Evolutionary conservation across 139 green algal genomes (phyloP), one percentile per base, ranked within the genome.

Genomic region (Asterochloris sp.): DNA sequence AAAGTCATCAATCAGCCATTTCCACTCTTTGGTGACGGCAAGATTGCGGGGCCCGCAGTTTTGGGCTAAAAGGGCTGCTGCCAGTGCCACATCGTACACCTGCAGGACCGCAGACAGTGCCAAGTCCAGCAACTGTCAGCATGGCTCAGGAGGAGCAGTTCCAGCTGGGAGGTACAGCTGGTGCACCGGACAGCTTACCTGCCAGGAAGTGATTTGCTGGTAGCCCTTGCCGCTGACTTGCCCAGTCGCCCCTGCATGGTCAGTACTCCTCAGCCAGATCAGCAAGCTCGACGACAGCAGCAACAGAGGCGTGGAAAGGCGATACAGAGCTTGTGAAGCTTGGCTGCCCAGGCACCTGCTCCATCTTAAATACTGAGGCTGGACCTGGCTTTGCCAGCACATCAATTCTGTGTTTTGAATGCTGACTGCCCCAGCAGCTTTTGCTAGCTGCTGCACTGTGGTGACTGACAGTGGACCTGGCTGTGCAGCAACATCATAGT

Each of bases 1-100:
- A 80, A 90, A 89, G 66, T 76, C 80, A 16, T 61, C n/a, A 63
- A 92, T 78, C 78, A 92, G 86, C 89, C 89, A 92, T 19, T 73
- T 62, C 89, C 89, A 92, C 24, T 84, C 71, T 16, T 74, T 86
- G 6, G 73, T 75, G 29, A 91, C 79, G 0, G 61, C 73, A n/a
- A 92, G 84, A 9, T 83, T 78, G 27, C 76, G 66, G 16, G 82
- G 78, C 1, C 86, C 89, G 28, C 87, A 91, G 10, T 78, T 79
- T 29, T 85, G 77, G 11, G 86, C 83, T 16, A 66, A 21, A 27
- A 92, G 78, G 19, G 88, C 88, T 24, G 85, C 82, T 26, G 82
- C 75, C 73, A 92, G 83, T n/a, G 87, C 62, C 63, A 86, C 80
- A 76, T 91, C 86, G 67, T 92, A 92, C 67, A 92, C 88, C 86